These are phyloP conservation scores for Penicillium polonicum DNA, from an alignment of 2,329 filamentous ascomycete genomes.

Conservation along the genomic window DNA sequence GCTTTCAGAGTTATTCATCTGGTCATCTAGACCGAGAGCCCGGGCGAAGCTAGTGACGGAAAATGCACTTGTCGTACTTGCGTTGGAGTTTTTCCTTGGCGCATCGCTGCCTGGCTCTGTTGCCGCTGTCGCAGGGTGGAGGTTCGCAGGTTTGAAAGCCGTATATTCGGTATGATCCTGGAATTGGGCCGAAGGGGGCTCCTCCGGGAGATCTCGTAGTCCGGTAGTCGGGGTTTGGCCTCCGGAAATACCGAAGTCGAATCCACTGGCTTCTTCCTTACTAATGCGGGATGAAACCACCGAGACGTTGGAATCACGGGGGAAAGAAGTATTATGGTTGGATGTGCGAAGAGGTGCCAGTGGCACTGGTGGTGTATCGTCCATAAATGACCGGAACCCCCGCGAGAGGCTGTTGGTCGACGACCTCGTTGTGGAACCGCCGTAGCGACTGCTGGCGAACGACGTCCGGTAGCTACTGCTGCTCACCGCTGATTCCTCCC, in stretches of 20 bases:
- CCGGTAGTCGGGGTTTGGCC: constrained; percentile 14
- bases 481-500: constrained; percentile 33
- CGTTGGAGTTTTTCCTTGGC: constrained; percentile 29
- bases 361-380: constrained; percentile 37
- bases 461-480: constrained; percentile 44
- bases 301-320: constrained; percentile 27
- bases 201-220: constrained; percentile 23
- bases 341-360: constrained; percentile 26
- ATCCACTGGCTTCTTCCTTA: constrained; percentile 28
- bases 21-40: constrained; percentile 52
- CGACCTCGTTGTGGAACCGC: constrained; percentile 37
- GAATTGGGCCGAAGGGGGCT: constrained; percentile 16
- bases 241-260: constrained; percentile 30
- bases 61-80: constrained; percentile 31
- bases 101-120: constrained; percentile 14
- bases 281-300: constrained; percentile 20
- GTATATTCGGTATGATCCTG: constrained; percentile 18
- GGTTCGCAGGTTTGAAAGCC: constrained; percentile 19
- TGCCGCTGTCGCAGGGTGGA: constrained; percentile 24
- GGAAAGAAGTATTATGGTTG: constrained; percentile 18
- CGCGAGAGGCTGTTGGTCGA: constrained; percentile 35
- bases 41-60: constrained; percentile 43
- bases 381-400: constrained; percentile 30
- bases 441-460: constrained; percentile 40
- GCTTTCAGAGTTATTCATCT: constrained; percentile 63